Evolutionary conservation across 2,329 filamentous ascomycete species (phyloP).

Genomic region (Byssochlamys sp.): DNA sequence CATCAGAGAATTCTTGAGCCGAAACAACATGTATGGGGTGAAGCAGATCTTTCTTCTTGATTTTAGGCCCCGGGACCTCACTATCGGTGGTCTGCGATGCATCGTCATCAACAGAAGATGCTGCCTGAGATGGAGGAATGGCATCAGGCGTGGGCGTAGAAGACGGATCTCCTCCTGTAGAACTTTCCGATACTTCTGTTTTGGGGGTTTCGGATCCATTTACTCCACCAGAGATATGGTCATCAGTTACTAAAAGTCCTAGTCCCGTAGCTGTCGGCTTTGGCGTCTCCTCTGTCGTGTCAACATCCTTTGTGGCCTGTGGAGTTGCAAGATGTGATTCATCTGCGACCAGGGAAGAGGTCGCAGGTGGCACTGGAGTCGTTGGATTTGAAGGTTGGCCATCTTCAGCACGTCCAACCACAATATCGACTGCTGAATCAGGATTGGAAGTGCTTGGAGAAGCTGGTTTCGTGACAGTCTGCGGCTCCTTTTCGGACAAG

Average conservation of each 20-base stretch:
- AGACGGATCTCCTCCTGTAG: slow-evolving; percentile 10
- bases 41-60: slow-evolving; percentile 26
- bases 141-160: slow-evolving; percentile 10
- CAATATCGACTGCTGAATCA: slow-evolving; percentile 15
- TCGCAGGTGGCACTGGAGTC: slow-evolving; percentile 1
- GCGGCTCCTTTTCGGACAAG: background rate
- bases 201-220: slow-evolving; percentile 5
- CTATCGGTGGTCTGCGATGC: slow-evolving; percentile 12
- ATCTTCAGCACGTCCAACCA: slow-evolving; percentile 10
- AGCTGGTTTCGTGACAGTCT: slow-evolving; percentile 8
- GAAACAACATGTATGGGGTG: slow-evolving; percentile 47
- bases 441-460: slow-evolving; percentile 11
- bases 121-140: slow-evolving; percentile 5
- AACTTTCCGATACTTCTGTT: background rate
- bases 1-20: slow-evolving; percentile 31
- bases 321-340: background rate
- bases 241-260: slow-evolving; percentile 14
- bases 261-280: slow-evolving; percentile 21
- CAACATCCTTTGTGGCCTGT: slow-evolving; percentile 5
- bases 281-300: slow-evolving; percentile 18
- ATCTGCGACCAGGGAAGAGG: slow-evolving; percentile 6
- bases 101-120: slow-evolving; percentile 5
- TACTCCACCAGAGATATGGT: slow-evolving; percentile 14
- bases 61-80: slow-evolving; percentile 17
- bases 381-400: slow-evolving; percentile 8